These are phyloP conservation scores for Neurospora sp. DNA, from an alignment of 495 filamentous ascomycete species.

Conservation along the genomic window DNA sequence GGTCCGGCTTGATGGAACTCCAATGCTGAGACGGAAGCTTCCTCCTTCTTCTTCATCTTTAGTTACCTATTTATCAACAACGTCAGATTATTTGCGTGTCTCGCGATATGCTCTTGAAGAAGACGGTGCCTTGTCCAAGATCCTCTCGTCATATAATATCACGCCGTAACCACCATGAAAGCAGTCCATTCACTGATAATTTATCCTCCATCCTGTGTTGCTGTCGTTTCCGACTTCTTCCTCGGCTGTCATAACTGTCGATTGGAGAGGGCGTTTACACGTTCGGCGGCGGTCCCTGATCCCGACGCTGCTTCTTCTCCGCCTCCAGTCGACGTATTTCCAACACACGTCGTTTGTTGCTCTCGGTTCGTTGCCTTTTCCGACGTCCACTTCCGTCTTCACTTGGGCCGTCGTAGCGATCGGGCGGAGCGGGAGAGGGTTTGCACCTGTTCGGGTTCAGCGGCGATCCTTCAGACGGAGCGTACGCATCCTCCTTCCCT, in stretches of 20 bases:
- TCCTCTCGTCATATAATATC: neutral
- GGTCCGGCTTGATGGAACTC: too few relatives aligned
- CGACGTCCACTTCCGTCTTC: neutral
- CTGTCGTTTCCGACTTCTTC: neutral
- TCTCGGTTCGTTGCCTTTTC: neutral
- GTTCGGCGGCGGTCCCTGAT: neutral
- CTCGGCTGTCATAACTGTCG: neutral
- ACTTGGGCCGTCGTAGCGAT: neutral
- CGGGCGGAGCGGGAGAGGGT: neutral
- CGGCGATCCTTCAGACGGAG: neutral
- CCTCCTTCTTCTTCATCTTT: too few relatives aligned
- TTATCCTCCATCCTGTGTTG: neutral
- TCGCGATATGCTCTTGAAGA: neutral
- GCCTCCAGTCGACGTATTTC: neutral
- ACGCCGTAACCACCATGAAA: neutral
- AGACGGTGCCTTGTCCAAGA: neutral
- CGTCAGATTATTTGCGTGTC: too few relatives aligned
- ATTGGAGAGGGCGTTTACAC: neutral
- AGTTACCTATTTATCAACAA: too few relatives aligned
- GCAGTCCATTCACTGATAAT: neutral
- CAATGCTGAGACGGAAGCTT: too few relatives aligned
- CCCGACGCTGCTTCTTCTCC: neutral
- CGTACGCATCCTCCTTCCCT: neutral
- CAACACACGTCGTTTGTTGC: neutral
- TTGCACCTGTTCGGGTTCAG: neutral